Evolutionary conservation across 768 basidiomycete species (phyloP), one percentile per base, ranked within the genome.

Genomic region (Boletus barrowsii): DNA sequence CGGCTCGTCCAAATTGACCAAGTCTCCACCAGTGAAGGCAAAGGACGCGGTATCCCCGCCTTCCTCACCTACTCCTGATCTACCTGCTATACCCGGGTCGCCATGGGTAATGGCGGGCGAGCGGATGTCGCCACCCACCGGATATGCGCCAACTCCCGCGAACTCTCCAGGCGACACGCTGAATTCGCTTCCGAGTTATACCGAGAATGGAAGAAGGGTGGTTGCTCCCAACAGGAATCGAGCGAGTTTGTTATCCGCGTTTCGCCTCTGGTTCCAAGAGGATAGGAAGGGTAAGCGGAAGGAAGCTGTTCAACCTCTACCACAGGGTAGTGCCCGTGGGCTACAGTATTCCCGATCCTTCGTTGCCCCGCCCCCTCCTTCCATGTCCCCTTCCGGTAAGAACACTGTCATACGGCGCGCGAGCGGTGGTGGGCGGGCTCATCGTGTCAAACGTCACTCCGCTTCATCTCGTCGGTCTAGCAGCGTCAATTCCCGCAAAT

Each of bases 191-290:
- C 81, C 75, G n/a, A 71, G 68, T 43, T 73, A 73, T 44, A 60
- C 65, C 1, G 63, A 72, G 48, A 62, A 62, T 26, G 74, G 69
- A 1, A 63, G 62, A 48, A 78, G 75, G 58, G 58, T 64, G 20
- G 37, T 63, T 9, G 65, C 46, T 56, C 75, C 75, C 20, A 73
- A 79, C 30, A 78, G 86, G 22, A 86, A 88, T 66, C 79, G 88
- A 35, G 89, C 90, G 9, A 93, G 88, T 65, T 68, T 98, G 29
- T 74, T 98, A 46, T 85, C 87, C 3, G 83, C 92, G 7, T 93
- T 98, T 73, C 82, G 91, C 42, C 78, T 87, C 57, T 93, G 95
- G 91, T 96, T 98, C 72, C 83, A 93, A 55, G 93, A 97, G 56
- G 94, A 94, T 58, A 79, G 81, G 59, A 93, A 91, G 66, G 86